Evolutionary conservation across 495 filamentous ascomycete species (phyloP), one percentile per base, ranked within the genome.

Genomic region (Talaromyces stipitatus): DNA sequence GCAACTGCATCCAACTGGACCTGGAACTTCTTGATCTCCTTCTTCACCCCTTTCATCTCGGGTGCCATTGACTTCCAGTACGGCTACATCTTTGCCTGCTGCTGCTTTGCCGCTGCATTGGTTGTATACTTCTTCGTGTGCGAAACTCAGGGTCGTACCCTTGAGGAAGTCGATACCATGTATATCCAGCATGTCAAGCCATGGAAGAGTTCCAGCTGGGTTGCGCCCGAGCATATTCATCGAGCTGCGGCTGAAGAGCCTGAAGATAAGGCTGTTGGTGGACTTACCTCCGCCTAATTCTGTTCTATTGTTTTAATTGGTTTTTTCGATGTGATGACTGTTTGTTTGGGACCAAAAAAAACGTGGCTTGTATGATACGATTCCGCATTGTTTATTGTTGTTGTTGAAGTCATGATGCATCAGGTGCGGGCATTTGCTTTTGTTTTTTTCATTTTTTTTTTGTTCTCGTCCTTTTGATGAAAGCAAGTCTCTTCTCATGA

Each of bases 81-180:
- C 71, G 89, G 90, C 30, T 92, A 88, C 68, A 81, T 95, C 58
- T 91, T 92, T 61, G 88, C 85, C 3, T 82, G 67, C 3, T 89
- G 84, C 74, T 86, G 82, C 65, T 70, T 88, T 60, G 71, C 77
- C 4, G 88, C 77, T 16, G 77, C 78, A n/a, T 51, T 85, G 3
- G 64, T 89, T 26, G 85, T 89, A 47, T 92, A 83, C 72, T 86
- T 92, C 76, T 92, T 89, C 72, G 79, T 91, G 59, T 84, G 82
- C 67, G 89, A 94, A 69, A 83, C 78, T 23, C 76, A 82, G 60
- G 82, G 83, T 50, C 75, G 85, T 32, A 83, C 81, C 32, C 78
- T 92, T 41, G 88, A 91, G 76, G 85, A 91, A 66, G 78, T 92
- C 59, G 90, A 95, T 69, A 90, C 85, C 26, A 92, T 95, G 89